These are phyloP conservation scores for Pythium angustatum DNA, from an alignment of 352 stramenopile genomes.

Conservation along the genomic window DNA sequence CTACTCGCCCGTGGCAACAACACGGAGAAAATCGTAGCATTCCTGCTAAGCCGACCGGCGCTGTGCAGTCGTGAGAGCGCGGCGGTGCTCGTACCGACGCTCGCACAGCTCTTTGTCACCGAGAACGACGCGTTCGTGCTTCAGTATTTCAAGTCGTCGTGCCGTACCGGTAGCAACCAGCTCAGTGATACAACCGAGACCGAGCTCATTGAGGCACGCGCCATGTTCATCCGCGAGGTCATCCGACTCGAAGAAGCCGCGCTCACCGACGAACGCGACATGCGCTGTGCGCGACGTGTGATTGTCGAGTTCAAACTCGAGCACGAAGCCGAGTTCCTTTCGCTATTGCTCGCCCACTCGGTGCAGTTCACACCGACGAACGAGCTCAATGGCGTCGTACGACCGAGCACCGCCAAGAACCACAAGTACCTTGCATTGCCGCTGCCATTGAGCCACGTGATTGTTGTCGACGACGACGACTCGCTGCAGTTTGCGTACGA, in stretches of 20 bases:
- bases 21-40: slow-evolving; percentile 62
- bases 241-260: slow-evolving; percentile 40
- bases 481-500: slow-evolving; percentile 47
- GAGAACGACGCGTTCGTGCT: slow-evolving; percentile 47
- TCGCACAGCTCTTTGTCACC: slow-evolving; percentile 55
- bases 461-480: slow-evolving; percentile 64
- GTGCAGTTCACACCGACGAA: background rate
- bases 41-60: slow-evolving; percentile 47
- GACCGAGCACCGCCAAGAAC: background rate
- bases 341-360: slow-evolving; percentile 38
- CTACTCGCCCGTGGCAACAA: slow-evolving; percentile 43
- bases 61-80: slow-evolving; percentile 42
- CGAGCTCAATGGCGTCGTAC: background rate
- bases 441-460: slow-evolving; percentile 36
- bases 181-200: background rate
- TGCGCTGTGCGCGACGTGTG: slow-evolving; percentile 40
- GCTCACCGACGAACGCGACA: slow-evolving; percentile 4
- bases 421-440: slow-evolving; percentile 49
- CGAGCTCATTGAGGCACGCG: slow-evolving; percentile 32
- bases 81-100: slow-evolving; percentile 39
- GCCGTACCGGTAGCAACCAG: slow-evolving; percentile 27
- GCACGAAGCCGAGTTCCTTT: slow-evolving; percentile 66
- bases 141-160: slow-evolving; percentile 55
- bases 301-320: slow-evolving; percentile 67
- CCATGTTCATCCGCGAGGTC: slow-evolving; percentile 56